phyloP scores from a whole-genome alignment of 1,139 yeast species.

The Pneumocystis jirovecii region DNA sequence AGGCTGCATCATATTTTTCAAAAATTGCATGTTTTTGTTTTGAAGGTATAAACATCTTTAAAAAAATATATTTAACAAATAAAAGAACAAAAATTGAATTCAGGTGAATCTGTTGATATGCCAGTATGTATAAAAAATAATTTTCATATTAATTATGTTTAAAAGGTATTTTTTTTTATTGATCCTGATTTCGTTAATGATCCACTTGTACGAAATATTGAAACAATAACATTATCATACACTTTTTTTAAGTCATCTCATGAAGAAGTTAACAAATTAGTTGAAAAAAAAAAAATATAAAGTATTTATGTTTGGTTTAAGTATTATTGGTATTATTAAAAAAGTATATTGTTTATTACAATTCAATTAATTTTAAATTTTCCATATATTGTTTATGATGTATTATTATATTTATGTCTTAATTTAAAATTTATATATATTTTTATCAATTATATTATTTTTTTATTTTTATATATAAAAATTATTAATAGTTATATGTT shows the following conservation, averaged over 20 bases:
- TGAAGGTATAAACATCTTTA: slow-evolving; percentile 28
- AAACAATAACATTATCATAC: slow-evolving; percentile 80
- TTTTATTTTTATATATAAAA: too few species aligned
- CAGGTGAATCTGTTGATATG: slow-evolving; percentile 98
- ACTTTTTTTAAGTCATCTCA: slow-evolving; percentile 49
- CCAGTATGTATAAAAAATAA: slow-evolving; percentile 30
- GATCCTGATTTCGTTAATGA: slow-evolving; percentile 96
- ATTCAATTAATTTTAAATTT: too few species aligned
- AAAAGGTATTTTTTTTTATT: slow-evolving; percentile 63
- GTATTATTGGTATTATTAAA: too few species aligned
- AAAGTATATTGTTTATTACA: too few species aligned
- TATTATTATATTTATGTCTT: too few species aligned
- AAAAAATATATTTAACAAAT: not conserved
- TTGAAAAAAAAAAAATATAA: not conserved
- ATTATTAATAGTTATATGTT: too few species aligned
- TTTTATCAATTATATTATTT: too few species aligned
- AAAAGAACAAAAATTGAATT: slow-evolving; percentile 67
- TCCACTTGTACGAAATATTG: slow-evolving; percentile 81
- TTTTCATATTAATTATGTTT: slow-evolving; percentile 18
- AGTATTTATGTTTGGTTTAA: not conserved
- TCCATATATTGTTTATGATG: too few species aligned
- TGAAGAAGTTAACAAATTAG: not conserved
- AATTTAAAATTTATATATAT: too few species aligned
- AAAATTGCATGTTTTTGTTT: slow-evolving; percentile 97
- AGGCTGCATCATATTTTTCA: slow-evolving; percentile 88